Evolutionary conservation across 768 basidiomycete genomes (phyloP), one percentile per base, ranked within the genome.

Genomic region (Russula ochroleuca): DNA sequence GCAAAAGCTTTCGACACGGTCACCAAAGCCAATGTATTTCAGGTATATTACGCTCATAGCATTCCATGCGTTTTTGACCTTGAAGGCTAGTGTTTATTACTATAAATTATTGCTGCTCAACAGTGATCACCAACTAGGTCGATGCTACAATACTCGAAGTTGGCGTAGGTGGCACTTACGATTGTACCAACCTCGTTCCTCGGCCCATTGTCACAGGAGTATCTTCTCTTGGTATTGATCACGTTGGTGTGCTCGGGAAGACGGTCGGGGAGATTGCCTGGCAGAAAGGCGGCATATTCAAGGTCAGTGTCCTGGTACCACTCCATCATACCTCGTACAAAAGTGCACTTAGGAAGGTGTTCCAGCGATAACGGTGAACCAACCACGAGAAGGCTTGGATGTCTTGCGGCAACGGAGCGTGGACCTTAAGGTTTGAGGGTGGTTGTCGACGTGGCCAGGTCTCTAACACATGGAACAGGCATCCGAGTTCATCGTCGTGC

Each of bases 271-370:
- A 97, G 70, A 98, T 99, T 67, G 92, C 95, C 1, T 85, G 84
- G 82, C 96, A 98, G 71, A 99, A 99, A 74, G 92, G 88, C 33
- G 97, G 97, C 2, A 98, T 99, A 57, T 98, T 88, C 76, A 99
- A 99, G 82, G 90, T 85, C 57, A 33, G 76, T 66, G 33, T 38
- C n/a, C 37, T 31, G 5, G 17, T 56, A 55, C 48, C 17, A 19
- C 23, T n/a, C 15, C 17, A 17, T 1, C 31, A 58, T 17, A 53
- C 10, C 9, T 31, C 51, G 40, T 38, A 33, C 31, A 40, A 25
- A 7, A 19, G 11, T 49, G 23, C 21, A 45, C 65, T 41, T 57
- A 91, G 89, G 78, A 85, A 77, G 87, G 83, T 19, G 91, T 91
- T 2, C 92, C 93, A 1, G 97, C 97, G 9, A 77, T 95, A 56